Percentiles rank a stretch among this genome's conserved stretches.
phyloP scores from a whole-genome alignment of 345 rosid species.

The Alliaria petiolata region DNA sequence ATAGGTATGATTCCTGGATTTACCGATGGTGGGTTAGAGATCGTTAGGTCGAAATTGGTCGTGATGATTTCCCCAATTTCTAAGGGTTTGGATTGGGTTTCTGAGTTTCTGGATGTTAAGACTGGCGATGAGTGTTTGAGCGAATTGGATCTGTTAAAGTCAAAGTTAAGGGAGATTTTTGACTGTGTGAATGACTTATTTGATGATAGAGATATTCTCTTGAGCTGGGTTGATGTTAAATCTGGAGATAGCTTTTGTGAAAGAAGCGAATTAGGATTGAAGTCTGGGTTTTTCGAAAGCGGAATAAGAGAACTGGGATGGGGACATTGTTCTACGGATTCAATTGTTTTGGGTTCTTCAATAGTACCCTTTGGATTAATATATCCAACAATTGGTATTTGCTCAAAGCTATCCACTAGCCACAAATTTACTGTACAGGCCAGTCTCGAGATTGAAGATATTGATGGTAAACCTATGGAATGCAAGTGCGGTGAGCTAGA shows the following conservation, averaged over 20 bases:
- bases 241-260: conserved; percentile 31
- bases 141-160: conserved; percentile 34
- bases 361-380: conserved; percentile 77
- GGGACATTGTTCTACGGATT: conserved; percentile 82
- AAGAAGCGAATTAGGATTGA: conserved; percentile 16
- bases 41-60: conserved; percentile 65
- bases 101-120: conserved; percentile 51
- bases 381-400: conserved; percentile 62
- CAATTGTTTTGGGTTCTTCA: conserved; percentile 54
- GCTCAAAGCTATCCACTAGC: conserved; percentile 22
- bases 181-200: conserved; percentile 53
- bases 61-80: conserved; percentile 61
- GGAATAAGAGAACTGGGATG: conserved; percentile 70
- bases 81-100: conserved; percentile 32
- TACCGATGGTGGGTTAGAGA: conserved; percentile 15
- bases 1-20: conserved; percentile 35
- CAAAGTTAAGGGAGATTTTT: conserved; percentile 45
- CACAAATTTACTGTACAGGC: conserved; percentile 35
- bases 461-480: conserved; percentile 62
- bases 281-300: conserved; percentile 38
- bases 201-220: conserved; percentile 63
- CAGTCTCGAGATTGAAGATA: conserved; percentile 71
- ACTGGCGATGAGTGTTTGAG: conserved; percentile 32
- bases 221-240: conserved; percentile 73
- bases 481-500: conserved; percentile 72